Evolutionary conservation across 2,329 filamentous ascomycete genomes (phyloP).

Genomic region (Trichophyton mentagrophytes): DNA sequence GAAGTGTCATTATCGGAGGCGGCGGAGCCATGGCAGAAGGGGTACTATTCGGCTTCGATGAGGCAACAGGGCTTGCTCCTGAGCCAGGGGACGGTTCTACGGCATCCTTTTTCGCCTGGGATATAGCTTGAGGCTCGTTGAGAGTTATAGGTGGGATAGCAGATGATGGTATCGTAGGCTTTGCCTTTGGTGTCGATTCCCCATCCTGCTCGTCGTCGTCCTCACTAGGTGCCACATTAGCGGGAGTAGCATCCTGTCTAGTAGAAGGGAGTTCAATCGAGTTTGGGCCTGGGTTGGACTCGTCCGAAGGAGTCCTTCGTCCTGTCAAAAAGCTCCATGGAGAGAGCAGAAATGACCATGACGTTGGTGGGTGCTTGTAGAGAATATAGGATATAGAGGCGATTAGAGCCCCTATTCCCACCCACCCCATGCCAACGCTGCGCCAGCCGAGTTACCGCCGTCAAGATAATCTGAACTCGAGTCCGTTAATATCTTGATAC

Average conservation of each 20-base stretch:
- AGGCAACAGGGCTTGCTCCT: not conserved
- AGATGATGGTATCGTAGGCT: slow-evolving; percentile 17
- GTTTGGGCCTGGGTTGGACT: not conserved
- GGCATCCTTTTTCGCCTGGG: not conserved
- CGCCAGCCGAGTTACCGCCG: not conserved
- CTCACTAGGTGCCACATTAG: not conserved
- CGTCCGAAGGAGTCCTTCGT: not conserved
- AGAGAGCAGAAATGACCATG: slow-evolving; percentile 19
- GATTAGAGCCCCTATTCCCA: slow-evolving; percentile 28
- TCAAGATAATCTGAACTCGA: not conserved
- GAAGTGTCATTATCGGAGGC: not conserved
- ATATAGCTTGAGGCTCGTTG: slow-evolving; percentile 9
- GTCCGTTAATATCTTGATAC: not conserved
- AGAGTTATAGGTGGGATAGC: slow-evolving; percentile 25
- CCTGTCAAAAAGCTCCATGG: not conserved
- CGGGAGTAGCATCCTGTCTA: not conserved
- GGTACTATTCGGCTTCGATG: slow-evolving; percentile 3
- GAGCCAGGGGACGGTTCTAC: slow-evolving; percentile 9
- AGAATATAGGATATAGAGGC: slow-evolving; percentile 29
- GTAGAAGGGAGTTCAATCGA: not conserved
- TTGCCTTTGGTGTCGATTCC: slow-evolving; percentile 29
- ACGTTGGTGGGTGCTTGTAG: slow-evolving; percentile 27
- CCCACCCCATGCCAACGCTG: slow-evolving; percentile 28
- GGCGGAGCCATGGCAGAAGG: not conserved
- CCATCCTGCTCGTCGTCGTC: slow-evolving; percentile 14